Base-by-base conservation (phyloP, 805 yeast species). In the Candida suzukii region DNA sequence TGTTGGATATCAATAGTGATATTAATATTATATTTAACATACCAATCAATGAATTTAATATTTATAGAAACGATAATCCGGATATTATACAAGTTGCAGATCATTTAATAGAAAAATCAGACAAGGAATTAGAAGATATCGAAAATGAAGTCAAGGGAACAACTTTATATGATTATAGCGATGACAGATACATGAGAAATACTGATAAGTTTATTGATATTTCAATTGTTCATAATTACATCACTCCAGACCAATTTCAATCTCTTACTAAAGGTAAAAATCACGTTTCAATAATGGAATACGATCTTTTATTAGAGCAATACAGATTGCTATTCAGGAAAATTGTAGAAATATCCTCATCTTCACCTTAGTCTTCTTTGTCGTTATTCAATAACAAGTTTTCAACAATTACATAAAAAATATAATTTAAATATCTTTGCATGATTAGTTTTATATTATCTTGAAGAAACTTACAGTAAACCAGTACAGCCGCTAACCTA, bases 71-170 rank as follows among this genome's bases (percentile, higher is more conserved):
- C 7, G 19, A 29, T 4, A 29, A 29, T 16, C 32, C 32, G 12
- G 32, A 29, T 11, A n/a, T 29, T 17, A n/a, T 29, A 3, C 6
- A 29, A 6, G 10, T 29, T 4, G 32, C 12, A 3, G 7, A 29
- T 17, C 18, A 17, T 6, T 6, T 17, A 18, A 35, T 38, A 19
- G 49, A 43, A 30, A 48, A 48, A 17, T 44, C 45, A 8, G 51
- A 56, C 35, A 52, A 46, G 32, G 50, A 49, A 28, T 51, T 61
- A 26, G 54, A 45, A 30, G 33, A 18, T 16, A 18, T 17, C 18
- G 33, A 30, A 18, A 30, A 16, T 30, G 11, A 14, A 7, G 11
- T 14, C 19, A 12, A n/a, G n/a, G 32, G 32, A 11, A 12, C 29
- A 26, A 11, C 29, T 4, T 8, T 12, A 4, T 26, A 26, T 26